phyloP scores from a whole-genome alignment of 2,329 filamentous ascomycete genomes.

The Epichloe uncinata region DNA sequence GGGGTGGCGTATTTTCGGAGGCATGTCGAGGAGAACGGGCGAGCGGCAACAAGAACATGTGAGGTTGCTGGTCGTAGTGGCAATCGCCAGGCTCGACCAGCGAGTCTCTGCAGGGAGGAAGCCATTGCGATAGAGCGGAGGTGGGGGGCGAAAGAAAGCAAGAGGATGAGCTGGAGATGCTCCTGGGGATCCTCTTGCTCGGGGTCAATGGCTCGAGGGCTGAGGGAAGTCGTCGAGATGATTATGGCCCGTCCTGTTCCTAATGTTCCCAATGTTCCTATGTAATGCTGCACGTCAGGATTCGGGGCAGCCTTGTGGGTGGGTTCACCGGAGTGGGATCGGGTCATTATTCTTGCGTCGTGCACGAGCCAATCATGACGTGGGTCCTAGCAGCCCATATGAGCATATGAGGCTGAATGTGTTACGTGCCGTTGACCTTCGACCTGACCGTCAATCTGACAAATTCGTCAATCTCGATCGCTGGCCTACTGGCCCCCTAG shows the following conservation, averaged over 20 bases:
- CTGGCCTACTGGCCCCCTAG: too few relatives aligned
- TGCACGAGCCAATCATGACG: too few relatives aligned
- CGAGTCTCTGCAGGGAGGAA: constrained; percentile 54
- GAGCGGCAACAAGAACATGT: constrained; percentile 27
- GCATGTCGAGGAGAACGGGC: constrained; percentile 53
- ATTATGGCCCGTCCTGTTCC: constrained; percentile 1
- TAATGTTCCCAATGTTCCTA: too few relatives aligned
- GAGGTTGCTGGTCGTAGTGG: constrained; percentile 34
- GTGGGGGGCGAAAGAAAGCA: constrained; percentile 17
- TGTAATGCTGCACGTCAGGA: constrained; percentile 11
- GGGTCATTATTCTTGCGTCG: constrained; percentile 8
- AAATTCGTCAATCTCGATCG: too few relatives aligned
- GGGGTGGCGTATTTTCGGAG: constrained; percentile 50
- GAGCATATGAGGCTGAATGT: too few relatives aligned
- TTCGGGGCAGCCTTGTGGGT: constrained; percentile 18
- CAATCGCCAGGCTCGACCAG: constrained; percentile 55
- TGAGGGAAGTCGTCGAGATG: constrained; percentile 10
- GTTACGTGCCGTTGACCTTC: too few relatives aligned
- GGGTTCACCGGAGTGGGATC: constrained; percentile 15
- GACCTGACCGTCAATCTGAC: too few relatives aligned
- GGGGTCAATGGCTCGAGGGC: constrained; percentile 22
- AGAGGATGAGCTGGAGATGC: constrained; percentile 16
- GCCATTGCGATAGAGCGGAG: constrained; percentile 39
- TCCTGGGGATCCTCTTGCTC: constrained; percentile 22
- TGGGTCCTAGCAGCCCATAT: too few relatives aligned